Base-by-base conservation (phyloP, 2,329 filamentous ascomycete species). In the Cladosporium austrohemisphaericum region DNA sequence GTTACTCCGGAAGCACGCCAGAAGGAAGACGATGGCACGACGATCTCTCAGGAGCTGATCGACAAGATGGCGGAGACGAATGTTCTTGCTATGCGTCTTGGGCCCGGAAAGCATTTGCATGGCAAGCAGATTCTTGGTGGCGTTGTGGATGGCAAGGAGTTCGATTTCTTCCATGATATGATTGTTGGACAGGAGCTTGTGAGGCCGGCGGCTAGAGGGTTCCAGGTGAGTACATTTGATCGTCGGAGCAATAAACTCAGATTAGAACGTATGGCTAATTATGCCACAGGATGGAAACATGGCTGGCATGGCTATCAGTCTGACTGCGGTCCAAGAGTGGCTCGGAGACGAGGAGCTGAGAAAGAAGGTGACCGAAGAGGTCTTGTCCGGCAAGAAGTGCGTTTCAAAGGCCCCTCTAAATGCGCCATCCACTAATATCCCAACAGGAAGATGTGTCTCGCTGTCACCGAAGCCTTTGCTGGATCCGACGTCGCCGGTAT, bases 401-500 rank as follows among this genome's bases (percentile, higher is more conserved):
- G 32, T 14, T 35, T 5, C 13, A 7, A n/a, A 14, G 11, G 13
- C 4, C 16, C 18, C 9, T 7, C 5, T 14, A 14, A n/a, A 6
- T 35, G 7, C 13, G 9, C n/a, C 5, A 14, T 35, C 9, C 13
- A 5, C 32, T 35, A 2, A 35, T 4, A 6, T 35, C 11, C 14
- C 16, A 3, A 4, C 32, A 35, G 32, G 80, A 91, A 91, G 76
- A 88, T 93, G 65, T 92, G 85, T 63, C 75, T 95, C 3, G 88
- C 88, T 46, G 89, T 94, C 62, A 93, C 88, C 1, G 89, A 95
- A 69, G 88, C 89, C 0, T 93, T 94, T 68, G 88, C 88, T 13
- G 88, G 88, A 11, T 85, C 80, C 29, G 89, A 94, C 66, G 88
- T 94, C 4, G 86, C 88, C 11, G 83, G 86, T 13, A 74, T 94